phyloP scores from a whole-genome alignment of 169 alveolate genomes.

The Plasmodium gonderi region DNA sequence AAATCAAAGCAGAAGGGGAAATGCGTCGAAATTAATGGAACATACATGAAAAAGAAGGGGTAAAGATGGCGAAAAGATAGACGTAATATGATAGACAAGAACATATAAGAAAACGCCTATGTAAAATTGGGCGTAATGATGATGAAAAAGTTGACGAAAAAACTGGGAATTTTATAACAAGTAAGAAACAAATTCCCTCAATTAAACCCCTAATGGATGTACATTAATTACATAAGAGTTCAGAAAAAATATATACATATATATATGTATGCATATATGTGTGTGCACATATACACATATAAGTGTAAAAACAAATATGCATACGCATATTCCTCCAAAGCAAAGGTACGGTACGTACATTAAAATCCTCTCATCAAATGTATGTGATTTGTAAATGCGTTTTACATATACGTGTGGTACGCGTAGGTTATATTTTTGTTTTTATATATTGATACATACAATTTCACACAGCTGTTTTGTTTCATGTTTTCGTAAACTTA shows the following conservation, averaged over 20 bases:
- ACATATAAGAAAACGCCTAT: too few species aligned
- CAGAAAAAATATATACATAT: not conserved
- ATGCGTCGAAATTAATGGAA: not conserved
- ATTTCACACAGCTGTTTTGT: too few species aligned
- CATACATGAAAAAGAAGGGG: not conserved
- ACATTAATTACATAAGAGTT: not conserved
- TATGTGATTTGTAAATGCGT: not conserved
- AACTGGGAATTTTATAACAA: not conserved
- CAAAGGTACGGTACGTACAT: conserved; percentile 4
- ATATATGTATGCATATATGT: not conserved
- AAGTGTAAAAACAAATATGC: not conserved
- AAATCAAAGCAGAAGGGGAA: not conserved
- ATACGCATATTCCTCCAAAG: not conserved
- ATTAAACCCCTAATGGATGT: not conserved
- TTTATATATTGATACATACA: not conserved
- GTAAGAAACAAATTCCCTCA: not conserved
- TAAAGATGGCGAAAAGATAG: not conserved
- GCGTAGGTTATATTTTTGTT: not conserved
- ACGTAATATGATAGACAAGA: not conserved
- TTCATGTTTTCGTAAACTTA: not conserved
- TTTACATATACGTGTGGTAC: not conserved
- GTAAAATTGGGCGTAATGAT: not conserved
- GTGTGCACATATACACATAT: not conserved
- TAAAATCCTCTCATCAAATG: not conserved
- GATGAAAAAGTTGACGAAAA: too few species aligned